Evolutionary conservation across 2,329 filamentous ascomycete species (phyloP), one percentile per base, ranked within the genome.

Genomic region (Aspergillus tamarii): DNA sequence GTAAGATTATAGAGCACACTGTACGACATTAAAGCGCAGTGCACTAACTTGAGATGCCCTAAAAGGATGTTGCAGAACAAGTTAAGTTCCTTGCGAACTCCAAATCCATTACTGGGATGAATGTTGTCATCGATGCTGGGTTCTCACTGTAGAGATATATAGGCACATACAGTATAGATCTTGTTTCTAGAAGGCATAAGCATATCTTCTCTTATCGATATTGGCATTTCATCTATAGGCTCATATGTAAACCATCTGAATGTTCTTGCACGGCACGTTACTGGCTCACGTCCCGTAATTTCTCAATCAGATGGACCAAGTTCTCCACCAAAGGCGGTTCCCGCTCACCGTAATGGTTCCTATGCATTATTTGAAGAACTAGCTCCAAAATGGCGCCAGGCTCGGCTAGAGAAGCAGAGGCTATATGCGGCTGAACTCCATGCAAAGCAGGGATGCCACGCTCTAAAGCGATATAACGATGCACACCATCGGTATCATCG

Each of bases 331-430:
- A 19, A 41, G 39, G 39, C 39, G 39, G 39, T 8, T 41, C 39
- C 39, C 39, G 39, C 39, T 41, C 16, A 56, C 34, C 39, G 21
- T 46, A 21, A 32, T 56, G 61, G 83, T 84, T 67, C 16, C 60
- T 36, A n/a, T 61, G 59, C 63, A 66, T 65, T 28, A 66, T 21
- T 41, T n/a, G 53, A 8, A 66, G 39, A 12, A 63, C 41, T 28
- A 61, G 34, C n/a, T 61, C 60, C n/a, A 66, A 34, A 7, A 66
- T 55, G 3, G 59, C 50, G 19, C 50, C 50, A 16, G 52, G 53
- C 14, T 57, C 41, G 9, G 39, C 19, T 5, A 61, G 12, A 28
- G 36, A 34, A 1, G 46, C 53, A 9, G 39, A 19, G 6, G 19
- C 19, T 26, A 21, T 32, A 19, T 55, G 28, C 8, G 26, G 36